These are phyloP conservation scores for Myxozyma geophila DNA, from an alignment of 805 yeast species.

Conservation along the genomic window DNA sequence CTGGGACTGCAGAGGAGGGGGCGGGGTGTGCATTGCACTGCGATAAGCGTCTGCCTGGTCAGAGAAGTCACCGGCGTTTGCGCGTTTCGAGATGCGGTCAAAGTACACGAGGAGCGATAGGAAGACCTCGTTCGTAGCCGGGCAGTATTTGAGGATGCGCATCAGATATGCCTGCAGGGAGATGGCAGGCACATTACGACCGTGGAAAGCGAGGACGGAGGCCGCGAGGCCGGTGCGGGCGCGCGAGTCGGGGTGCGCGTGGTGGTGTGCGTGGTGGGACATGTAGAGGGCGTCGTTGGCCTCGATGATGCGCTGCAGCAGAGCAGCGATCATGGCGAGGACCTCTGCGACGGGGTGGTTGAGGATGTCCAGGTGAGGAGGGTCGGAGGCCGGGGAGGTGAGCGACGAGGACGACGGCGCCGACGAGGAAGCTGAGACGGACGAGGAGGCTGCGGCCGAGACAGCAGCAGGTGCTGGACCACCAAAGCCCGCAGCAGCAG, in stretches of 20 bases:
- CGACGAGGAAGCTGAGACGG: constrained; percentile 14
- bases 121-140: constrained; percentile 97
- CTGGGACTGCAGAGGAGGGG: neutral
- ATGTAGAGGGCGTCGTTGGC: constrained; percentile 86
- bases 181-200: constrained; percentile 95
- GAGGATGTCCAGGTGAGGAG: constrained; percentile 69
- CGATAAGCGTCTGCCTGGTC: neutral
- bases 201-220: constrained; percentile 80
- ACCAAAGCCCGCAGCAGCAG: neutral
- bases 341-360: constrained; percentile 81
- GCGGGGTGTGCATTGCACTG: neutral
- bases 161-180: constrained; percentile 85
- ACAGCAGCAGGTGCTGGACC: neutral
- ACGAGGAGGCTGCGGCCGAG: constrained; percentile 1
- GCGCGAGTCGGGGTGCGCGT: constrained; percentile 26
- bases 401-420: constrained; percentile 14
- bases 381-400: constrained; percentile 14
- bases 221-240: constrained; percentile 27
- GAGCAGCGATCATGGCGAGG: constrained; percentile 80
- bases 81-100: constrained; percentile 88
- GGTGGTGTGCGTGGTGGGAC: constrained; percentile 32
- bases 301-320: constrained; percentile 83
- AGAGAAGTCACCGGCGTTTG: constrained; percentile 50
- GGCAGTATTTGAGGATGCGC: constrained; percentile 93
- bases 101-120: constrained; percentile 87